These are phyloP conservation scores for Saccharum officinarum DNA, from an alignment of 176 grass and related monocot genomes.

Conservation along the genomic window DNA sequence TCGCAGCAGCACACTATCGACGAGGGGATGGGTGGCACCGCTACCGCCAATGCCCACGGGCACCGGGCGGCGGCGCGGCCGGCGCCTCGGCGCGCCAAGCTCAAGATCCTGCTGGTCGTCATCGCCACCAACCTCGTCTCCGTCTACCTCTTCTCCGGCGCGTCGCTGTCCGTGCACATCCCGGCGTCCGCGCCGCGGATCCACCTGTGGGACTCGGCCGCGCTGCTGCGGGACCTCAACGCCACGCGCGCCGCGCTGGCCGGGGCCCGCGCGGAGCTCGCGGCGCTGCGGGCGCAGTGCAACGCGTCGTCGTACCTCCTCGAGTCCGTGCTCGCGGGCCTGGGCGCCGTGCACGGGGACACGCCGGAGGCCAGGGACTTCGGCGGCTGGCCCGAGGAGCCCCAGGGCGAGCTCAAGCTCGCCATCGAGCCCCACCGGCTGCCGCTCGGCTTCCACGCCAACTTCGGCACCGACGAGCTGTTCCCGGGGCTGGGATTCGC, in stretches of 20 bases:
- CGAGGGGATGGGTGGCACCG: slow-evolving; percentile 7
- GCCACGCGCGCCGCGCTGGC: slow-evolving; percentile 51
- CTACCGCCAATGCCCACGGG: not conserved
- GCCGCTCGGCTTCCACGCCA: slow-evolving; percentile 54
- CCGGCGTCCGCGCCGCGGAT: slow-evolving; percentile 59
- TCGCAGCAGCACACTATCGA: not conserved
- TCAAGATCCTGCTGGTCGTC: slow-evolving; percentile 64
- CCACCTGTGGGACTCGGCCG: slow-evolving; percentile 71
- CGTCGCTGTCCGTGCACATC: slow-evolving; percentile 50
- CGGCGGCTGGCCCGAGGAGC: slow-evolving; percentile 60
- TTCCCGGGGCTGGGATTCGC: slow-evolving; percentile 61
- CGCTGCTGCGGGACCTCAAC: slow-evolving; percentile 64
- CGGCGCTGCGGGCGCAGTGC: slow-evolving; percentile 55
- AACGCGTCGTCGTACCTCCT: slow-evolving; percentile 59
- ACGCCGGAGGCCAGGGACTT: slow-evolving; percentile 15
- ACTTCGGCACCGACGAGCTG: slow-evolving; percentile 71
- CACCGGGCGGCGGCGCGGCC: not conserved
- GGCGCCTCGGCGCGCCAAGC: slow-evolving; percentile 39
- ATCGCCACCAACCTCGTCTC: slow-evolving; percentile 73
- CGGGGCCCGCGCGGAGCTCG: slow-evolving; percentile 28
- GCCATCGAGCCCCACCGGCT: slow-evolving; percentile 71
- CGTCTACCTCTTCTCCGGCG: slow-evolving; percentile 77
- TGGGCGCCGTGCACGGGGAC: slow-evolving; percentile 58
- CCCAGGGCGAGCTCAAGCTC: slow-evolving; percentile 54
- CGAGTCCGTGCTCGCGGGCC: slow-evolving; percentile 59